Evolutionary conservation across 345 rosid species (phyloP), one percentile per base, ranked within the genome.

Genomic region (Combretum micranthum): DNA sequence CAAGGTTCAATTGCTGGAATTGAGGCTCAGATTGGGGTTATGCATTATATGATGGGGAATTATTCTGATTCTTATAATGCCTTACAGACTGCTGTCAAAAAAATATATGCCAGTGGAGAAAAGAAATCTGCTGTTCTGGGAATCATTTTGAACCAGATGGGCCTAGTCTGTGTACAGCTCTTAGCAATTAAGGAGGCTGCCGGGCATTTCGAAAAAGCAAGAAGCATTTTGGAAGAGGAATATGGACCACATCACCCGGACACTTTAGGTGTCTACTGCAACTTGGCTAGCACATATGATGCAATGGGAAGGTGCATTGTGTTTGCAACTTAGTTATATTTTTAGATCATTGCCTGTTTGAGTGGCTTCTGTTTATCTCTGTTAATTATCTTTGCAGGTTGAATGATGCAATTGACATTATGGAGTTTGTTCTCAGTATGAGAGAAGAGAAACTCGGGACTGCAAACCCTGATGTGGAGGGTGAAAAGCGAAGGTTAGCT

Each of bases 361-460:
- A 4, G 39, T 32, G 9, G 39, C 22, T 26, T 16, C 23, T 42
- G 18, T 22, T 42, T 18, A 14, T 50, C 1, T 53, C 43, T 53
- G 49, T 55, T 47, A 13, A 16, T 22, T 17, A 22, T 37, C 17
- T 57, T 21, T 64, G 26, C 82, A 89, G 99, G 77, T 64, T 80
- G 61, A 91, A 82, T 55, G 97, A 89, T 66, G 99, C 99, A n/a
- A 93, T 89, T 60, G 86, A 83, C 62, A 78, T 93, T 58, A 47
- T 93, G 65, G 96, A 93, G 55, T 70, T 75, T 61, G 84, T 93
- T 50, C 96, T 93, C 55, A 87, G 83, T 4, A 83, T 84, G 76
- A 89, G 97, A 76, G 99, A 93, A 54, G 89, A 93, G 75, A 89
- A 93, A 77, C 94, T 93, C 5, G 99, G 99, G 69, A 93, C 96